These are phyloP conservation scores for Colletotrichum lentis DNA, from an alignment of 2,329 filamentous ascomycete genomes.

Conservation along the genomic window DNA sequence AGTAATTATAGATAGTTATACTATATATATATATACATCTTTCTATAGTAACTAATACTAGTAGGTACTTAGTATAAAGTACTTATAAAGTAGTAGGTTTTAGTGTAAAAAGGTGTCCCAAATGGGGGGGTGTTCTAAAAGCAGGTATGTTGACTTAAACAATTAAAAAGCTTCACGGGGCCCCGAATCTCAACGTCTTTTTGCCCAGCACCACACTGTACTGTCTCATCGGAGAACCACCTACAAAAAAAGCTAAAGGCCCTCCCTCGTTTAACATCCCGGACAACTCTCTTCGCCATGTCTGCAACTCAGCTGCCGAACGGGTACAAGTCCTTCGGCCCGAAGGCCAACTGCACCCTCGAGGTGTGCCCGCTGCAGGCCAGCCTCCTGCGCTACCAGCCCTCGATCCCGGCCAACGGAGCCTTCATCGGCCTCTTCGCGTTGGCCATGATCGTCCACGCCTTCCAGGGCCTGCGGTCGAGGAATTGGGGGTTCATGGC, in stretches of 20 bases:
- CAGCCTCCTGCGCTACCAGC: conserved; percentile 54
- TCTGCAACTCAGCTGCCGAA: conserved; percentile 20
- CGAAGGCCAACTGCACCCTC: conserved; percentile 56
- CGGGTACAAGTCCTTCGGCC: conserved; percentile 49
- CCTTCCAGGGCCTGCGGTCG: conserved; percentile 52
- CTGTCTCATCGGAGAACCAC: not conserved
- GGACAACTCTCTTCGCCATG: conserved; percentile 8
- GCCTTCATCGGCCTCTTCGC: conserved; percentile 52
- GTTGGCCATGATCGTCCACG: conserved; percentile 54
- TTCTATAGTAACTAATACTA: too few species aligned
- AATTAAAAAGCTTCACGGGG: not conserved
- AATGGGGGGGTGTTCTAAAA: too few species aligned
- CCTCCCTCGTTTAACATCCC: too few species aligned
- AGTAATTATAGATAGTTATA: too few species aligned
- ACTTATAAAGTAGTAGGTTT: too few species aligned
- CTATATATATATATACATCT: too few species aligned
- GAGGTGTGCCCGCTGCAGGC: conserved; percentile 54
- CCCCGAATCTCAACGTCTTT: conserved; percentile 8
- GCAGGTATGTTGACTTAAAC: too few species aligned
- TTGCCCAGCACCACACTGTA: not conserved
- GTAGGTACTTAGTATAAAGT: too few species aligned
- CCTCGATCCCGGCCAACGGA: conserved; percentile 48
- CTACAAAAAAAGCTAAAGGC: not conserved
- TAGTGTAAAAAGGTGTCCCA: too few species aligned
- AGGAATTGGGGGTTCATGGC: conserved; percentile 54